phyloP scores from a whole-genome alignment of 108 stramenopile genomes.

The Stephanodiscus minutulus region DNA sequence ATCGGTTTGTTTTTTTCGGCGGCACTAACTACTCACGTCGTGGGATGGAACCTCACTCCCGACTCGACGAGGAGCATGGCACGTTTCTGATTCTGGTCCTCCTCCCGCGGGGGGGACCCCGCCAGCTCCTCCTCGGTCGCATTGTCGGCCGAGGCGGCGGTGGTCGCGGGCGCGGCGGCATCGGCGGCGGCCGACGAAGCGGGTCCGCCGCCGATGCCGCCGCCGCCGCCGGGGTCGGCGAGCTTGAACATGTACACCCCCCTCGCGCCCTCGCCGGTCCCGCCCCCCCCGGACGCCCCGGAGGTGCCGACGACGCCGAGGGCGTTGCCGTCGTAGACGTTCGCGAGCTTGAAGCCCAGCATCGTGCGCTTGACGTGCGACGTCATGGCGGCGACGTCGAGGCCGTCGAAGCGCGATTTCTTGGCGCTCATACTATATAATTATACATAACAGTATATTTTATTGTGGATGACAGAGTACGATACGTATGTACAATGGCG shows the following conservation, averaged over 20 bases:
- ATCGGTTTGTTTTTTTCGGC: conserved; percentile 22
- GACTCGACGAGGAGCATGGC: conserved; percentile 86
- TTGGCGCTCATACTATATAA: conserved; percentile 35
- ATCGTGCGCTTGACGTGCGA: conserved; percentile 67
- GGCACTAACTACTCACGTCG: conserved; percentile 53
- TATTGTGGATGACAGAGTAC: too few relatives aligned
- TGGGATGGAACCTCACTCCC: conserved; percentile 96
- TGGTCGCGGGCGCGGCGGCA: conserved; percentile 17
- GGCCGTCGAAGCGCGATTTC: conserved; percentile 86
- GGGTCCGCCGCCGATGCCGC: neutral
- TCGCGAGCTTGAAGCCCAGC: conserved; percentile 78
- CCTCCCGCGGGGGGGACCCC: neutral
- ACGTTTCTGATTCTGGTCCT: conserved; percentile 16
- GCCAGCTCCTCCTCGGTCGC: neutral
- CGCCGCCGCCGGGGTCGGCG: conserved; percentile 53
- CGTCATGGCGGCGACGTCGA: conserved; percentile 86
- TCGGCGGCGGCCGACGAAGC: conserved; percentile 1
- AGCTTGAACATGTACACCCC: conserved; percentile 78
- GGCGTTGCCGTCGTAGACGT: conserved; percentile 82
- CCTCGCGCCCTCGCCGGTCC: conserved; percentile 41
- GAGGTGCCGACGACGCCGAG: conserved; percentile 19
- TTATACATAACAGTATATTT: too few relatives aligned
- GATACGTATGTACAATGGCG: too few relatives aligned
- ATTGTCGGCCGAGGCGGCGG: too few relatives aligned
- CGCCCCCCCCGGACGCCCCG: conserved; percentile 33